These are phyloP conservation scores for Laguncularia racemosa DNA, from an alignment of 345 rosid genomes.

Conservation along the genomic window DNA sequence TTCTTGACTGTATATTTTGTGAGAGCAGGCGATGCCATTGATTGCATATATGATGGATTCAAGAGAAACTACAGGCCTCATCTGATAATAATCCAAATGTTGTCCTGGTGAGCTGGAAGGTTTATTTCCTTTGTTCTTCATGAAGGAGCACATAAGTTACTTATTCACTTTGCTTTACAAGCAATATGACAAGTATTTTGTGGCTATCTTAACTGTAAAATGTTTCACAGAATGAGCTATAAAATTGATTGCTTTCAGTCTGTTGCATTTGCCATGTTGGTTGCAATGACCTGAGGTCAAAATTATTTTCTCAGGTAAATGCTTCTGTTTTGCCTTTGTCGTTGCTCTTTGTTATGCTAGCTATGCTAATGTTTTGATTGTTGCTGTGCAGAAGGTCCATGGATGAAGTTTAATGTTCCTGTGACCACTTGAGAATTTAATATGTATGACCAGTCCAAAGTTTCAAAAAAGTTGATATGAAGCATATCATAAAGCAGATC, in stretches of 20 bases:
- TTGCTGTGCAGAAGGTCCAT: conserved; percentile 64
- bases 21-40: conserved; percentile 85
- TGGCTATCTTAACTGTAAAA: conserved; percentile 12
- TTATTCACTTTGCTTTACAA: no score
- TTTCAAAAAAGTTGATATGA: conserved; percentile 95
- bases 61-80: conserved; percentile 99
- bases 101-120: conserved; percentile 99
- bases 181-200: conserved; percentile 1
- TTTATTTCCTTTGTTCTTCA: conserved; percentile 23
- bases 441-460: conserved; percentile 95
- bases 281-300: conserved; percentile 84
- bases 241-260: conserved; percentile 89
- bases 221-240: conserved; percentile 74
- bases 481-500: conserved; percentile 99
- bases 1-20: conserved; percentile 7
- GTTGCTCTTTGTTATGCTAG: not conserved
- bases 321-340: not conserved
- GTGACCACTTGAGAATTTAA: conserved; percentile 97
- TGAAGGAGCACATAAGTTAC: not conserved
- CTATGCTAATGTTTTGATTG: not conserved
- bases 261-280: conserved; percentile 96
- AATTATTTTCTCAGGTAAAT: conserved; percentile 87
- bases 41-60: conserved; percentile 98
- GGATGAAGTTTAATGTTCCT: conserved; percentile 97
- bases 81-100: conserved; percentile 98